Base-by-base conservation (phyloP, 2,329 filamentous ascomycete species). In the Cadophora luteo-olivacea region DNA sequence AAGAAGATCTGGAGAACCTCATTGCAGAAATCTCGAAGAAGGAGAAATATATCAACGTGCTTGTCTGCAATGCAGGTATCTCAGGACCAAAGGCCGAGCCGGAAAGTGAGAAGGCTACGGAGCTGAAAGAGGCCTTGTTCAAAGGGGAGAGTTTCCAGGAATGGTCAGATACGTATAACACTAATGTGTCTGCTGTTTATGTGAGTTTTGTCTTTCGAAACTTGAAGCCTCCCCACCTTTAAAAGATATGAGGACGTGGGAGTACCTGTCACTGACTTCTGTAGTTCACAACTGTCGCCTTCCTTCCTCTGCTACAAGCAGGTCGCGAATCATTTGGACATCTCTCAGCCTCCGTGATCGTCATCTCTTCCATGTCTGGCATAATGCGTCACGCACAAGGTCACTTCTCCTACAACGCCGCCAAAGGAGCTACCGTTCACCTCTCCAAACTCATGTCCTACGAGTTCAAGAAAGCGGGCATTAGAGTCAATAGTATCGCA, bases 101-200 rank as follows among this genome's bases (percentile, higher is more conserved):
- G 6, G 68, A 72, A 5, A 81, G 83, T 61, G 83, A 85, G 51
- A 80, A 84, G 7, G 83, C 86, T 0, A 75, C 78, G 0, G 80
- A 84, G 24, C 79, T 90, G 65, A 87, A 85, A 71, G 80, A 85
- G 69, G 84, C 84, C 68, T 81, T 90, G 0, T 95, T 94, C 81
- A 68, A 72, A 82, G 74, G 78, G 0, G 77, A 81, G 16, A 85
- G 81, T 0, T 84, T 91, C 65, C 86, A 91, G 49, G 87, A 90
- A 73, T 95, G 92, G 92, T 85, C 85, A 14, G 79, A 85, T 45
- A 87, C 88, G 0, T 94, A 90, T 81, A 87, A 88, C 70, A 92
- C 91, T 19, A 94, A 97, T 72, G 91, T 94, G 4, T 84, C 87
- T 0, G 82, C 85, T 32, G 82, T 89, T 0, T 91, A 89, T 80